Evolutionary conservation across 306 rosid genomes (phyloP), one percentile per base, ranked within the genome.

Genomic region (Erythrophleum fordii): DNA sequence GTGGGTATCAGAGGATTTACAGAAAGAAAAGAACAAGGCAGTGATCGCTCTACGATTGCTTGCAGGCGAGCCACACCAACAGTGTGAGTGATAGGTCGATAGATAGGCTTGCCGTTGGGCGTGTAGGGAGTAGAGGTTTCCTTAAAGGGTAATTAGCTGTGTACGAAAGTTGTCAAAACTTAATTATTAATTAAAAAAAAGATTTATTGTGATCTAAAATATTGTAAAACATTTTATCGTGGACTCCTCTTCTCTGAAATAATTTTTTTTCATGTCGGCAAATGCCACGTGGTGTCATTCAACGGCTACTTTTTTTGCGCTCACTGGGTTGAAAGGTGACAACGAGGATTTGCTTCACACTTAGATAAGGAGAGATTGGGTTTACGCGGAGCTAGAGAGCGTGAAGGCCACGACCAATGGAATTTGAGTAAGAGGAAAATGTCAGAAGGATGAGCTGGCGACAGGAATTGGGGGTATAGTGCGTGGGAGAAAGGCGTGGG

Each of bases 241-340:
- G 37, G 25, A 34, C 68, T 22, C 4, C 5, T 46, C 3, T 37
- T 37, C 0, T 1, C 2, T 6, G 16, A 51, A 51, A 51, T 23
- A 9, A 3, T 56, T 23, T 56, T 11, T 6, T 56, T 22, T 31
- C 4, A 1, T 76, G 88, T 88, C 90, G 90, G 92, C 88, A 83
- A 78, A 60, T 41, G 79, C 66, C 76, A 58, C 51, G 75, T 26
- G 52, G 51, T 52, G 52, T 35, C 3, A 5, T 10, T n/a, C 74
- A 90, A 90, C 94, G 94, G 94, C 92, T 88, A 84, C 84, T 76
- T 86, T 72, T 68, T 72, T 44, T 18, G 26, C 66, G 35, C 51
- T 34, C 12, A 23, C n/a, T 5, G 35, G 1, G 23, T 42, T 68
- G 20, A 9, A 11, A 41, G 28, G 29, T 0, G 20, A 68, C 73